phyloP scores from a whole-genome alignment of 2,329 filamentous ascomycete genomes.

The Cryphonectria parasitica region DNA sequence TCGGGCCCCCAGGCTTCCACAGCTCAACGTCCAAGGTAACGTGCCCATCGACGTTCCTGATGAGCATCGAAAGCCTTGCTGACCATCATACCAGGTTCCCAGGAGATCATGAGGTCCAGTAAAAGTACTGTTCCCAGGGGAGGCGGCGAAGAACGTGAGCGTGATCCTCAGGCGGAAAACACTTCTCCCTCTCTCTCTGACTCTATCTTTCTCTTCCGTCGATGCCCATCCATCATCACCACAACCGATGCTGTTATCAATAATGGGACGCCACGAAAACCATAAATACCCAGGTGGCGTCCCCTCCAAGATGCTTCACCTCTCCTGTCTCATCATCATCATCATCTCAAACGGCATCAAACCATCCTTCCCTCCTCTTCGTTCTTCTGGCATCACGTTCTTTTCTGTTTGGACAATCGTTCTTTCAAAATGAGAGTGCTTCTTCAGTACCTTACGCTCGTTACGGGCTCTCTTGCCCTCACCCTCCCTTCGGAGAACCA shows the following conservation, averaged over 20 bases:
- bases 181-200: neutral
- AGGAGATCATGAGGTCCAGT: neutral
- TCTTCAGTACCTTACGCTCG: slow-evolving; percentile 17
- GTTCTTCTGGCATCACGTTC: slow-evolving; percentile 24
- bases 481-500: slow-evolving; percentile 7
- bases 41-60: neutral
- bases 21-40: neutral
- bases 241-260: neutral
- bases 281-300: slow-evolving; percentile 13
- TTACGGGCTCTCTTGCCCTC: slow-evolving; percentile 22
- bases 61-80: neutral
- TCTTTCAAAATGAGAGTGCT: slow-evolving; percentile 21
- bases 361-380: slow-evolving; percentile 10
- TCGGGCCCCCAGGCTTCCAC: neutral
- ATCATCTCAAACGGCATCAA: neutral
- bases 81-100: neutral
- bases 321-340: neutral
- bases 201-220: neutral
- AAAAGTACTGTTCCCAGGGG: neutral
- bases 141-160: neutral
- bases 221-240: neutral
- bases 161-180: neutral
- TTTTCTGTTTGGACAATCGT: slow-evolving; percentile 7
- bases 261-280: neutral
- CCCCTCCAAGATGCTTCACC: neutral